Conservation (phyloP, 192 early-diverging fungal species). For the Pilaira anomala region DNA sequence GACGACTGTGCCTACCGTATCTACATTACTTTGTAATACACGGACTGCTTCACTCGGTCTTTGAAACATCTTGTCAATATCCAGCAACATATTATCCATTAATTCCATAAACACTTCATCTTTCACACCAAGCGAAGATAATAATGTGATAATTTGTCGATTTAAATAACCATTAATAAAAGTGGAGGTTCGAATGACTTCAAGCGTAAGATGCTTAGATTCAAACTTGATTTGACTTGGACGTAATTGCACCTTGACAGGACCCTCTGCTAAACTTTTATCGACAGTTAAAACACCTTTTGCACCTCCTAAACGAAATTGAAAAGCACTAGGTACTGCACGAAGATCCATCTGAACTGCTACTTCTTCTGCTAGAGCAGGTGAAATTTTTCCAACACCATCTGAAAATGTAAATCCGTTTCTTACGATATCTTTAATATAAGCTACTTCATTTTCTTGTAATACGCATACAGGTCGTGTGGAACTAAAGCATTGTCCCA, state of each 20-base stretch:
- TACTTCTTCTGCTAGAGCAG: constrained; percentile 42
- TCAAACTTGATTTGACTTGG: constrained; percentile 61
- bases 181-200: constrained; percentile 55
- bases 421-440: constrained; percentile 55
- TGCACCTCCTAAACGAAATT: constrained; percentile 67
- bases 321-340: constrained; percentile 56
- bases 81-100: constrained; percentile 39
- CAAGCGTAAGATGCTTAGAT: constrained; percentile 44
- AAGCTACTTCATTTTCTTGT: constrained; percentile 33
- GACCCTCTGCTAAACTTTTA: constrained; percentile 22
- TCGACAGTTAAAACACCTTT: constrained; percentile 58
- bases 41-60: constrained; percentile 36
- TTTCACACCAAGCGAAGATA: constrained; percentile 54
- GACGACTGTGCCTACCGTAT: constrained; percentile 41
- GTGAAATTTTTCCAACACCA: constrained; percentile 66
- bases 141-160: constrained; percentile 60
- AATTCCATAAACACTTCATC: constrained; percentile 54
- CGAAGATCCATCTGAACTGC: constrained; percentile 38
- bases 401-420: constrained; percentile 69
- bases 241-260: constrained; percentile 45
- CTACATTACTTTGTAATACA: constrained; percentile 39
- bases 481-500: constrained; percentile 74
- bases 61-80: constrained; percentile 36
- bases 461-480: constrained; percentile 52
- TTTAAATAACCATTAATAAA: constrained; percentile 57